Evolutionary conservation across 73 alveolate species (phyloP).

Genomic region (Durusdinium trenchii): DNA sequence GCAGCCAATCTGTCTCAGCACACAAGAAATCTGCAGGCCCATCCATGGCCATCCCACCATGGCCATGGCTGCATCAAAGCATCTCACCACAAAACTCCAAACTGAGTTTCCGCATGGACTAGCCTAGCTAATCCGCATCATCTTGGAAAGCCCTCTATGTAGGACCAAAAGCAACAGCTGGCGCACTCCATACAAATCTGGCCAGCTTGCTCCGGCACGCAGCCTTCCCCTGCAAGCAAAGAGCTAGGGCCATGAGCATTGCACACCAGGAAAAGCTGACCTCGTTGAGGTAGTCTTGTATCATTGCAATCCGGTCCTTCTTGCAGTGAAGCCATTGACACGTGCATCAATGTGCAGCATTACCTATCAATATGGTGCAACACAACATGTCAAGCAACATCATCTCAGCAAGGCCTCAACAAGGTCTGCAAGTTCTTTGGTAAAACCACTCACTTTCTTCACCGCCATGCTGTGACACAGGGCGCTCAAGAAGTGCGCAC

Average conservation of each 20-base stretch:
- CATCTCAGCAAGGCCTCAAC: neutral
- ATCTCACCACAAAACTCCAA: no score
- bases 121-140: no score
- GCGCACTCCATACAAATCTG: slow-evolving; percentile 26
- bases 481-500: no score
- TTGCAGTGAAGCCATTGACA: neutral
- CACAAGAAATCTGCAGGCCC: no score
- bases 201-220: slow-evolving; percentile 42
- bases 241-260: neutral
- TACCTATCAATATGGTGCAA: neutral
- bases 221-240: neutral
- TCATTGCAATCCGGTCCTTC: neutral
- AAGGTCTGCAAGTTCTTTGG: slow-evolving; percentile 1
- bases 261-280: neutral
- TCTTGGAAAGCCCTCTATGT: no score
- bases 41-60: no score
- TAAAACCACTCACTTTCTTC: neutral
- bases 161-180: no score
- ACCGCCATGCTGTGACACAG: neutral
- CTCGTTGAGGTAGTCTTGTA: no score
- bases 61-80: no score
- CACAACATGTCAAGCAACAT: neutral
- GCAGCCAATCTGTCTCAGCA: no score
- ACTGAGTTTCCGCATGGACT: no score
- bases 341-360: neutral